These are phyloP conservation scores for Brasilioporus rufonigricans DNA, from an alignment of 768 basidiomycete species.

Conservation along the genomic window DNA sequence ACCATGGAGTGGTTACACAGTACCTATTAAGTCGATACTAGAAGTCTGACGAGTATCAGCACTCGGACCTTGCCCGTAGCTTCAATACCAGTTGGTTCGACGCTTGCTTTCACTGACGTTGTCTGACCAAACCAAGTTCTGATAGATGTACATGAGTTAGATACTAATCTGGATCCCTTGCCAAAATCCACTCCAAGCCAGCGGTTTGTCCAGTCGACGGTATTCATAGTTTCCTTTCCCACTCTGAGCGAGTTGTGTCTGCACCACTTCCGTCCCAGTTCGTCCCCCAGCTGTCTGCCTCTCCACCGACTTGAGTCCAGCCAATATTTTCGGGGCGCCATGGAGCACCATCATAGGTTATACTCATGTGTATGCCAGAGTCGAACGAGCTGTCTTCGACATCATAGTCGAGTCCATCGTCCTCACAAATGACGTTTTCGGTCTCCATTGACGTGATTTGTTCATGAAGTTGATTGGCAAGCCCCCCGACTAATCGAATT, in stretches of 20 bases:
- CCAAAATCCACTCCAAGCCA: background rate
- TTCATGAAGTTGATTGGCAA: conserved; percentile 4
- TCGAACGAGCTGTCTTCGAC: conserved; percentile 25
- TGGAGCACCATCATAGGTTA: background rate
- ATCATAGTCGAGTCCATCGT: conserved; percentile 20
- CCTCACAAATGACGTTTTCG: conserved; percentile 16
- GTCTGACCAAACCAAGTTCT: conserved; percentile 8
- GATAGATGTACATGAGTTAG: conserved; percentile 26
- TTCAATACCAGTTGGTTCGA: conserved; percentile 25
- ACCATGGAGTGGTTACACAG: conserved; percentile 5
- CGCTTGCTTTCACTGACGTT: background rate
- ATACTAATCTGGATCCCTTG: conserved; percentile 18
- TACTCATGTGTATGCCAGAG: conserved; percentile 26
- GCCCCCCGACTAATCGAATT: conserved; percentile 27
- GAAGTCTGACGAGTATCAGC: conserved; percentile 16
- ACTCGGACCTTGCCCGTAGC: background rate
- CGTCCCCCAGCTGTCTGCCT: conserved; percentile 7
- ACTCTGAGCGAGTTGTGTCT: background rate
- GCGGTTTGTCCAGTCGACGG: background rate
- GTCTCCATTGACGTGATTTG: conserved; percentile 9
- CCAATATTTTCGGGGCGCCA: conserved; percentile 5
- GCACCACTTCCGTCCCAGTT: background rate
- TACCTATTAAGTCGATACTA: conserved; percentile 14
- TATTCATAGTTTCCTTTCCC: background rate
- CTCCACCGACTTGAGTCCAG: conserved; percentile 16